Evolutionary conservation across 352 stramenopile species (phyloP).

Genomic region (Elongisporangium senticosum): DNA sequence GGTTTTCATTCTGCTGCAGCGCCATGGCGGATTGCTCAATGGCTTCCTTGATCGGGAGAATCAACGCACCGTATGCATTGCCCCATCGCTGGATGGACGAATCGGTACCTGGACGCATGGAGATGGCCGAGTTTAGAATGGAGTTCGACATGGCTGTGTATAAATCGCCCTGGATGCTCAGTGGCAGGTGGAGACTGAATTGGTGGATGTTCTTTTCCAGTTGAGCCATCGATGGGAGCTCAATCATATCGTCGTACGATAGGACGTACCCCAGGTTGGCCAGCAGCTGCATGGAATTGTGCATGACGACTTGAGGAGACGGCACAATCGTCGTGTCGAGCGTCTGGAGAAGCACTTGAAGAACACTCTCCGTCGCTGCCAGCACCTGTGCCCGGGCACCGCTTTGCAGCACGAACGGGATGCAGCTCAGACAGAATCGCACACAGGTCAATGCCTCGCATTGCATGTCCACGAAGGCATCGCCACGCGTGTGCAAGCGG

Average conservation of each 20-base stretch:
- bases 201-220: constrained; percentile 64
- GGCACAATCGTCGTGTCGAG: constrained; percentile 63
- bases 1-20: constrained; percentile 68
- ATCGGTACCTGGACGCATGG: constrained; percentile 30
- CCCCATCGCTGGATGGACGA: constrained; percentile 39
- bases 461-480: constrained; percentile 49
- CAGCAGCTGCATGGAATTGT: constrained; percentile 62
- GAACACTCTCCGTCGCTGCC: constrained; percentile 39
- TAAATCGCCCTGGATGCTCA: constrained; percentile 67
- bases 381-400: constrained; percentile 47
- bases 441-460: constrained; percentile 65
- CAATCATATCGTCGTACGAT: constrained; percentile 60
- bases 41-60: constrained; percentile 63
- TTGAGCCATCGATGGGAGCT: constrained; percentile 64
- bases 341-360: constrained; percentile 49
- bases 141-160: constrained; percentile 80
- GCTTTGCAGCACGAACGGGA: constrained; percentile 53
- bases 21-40: constrained; percentile 63
- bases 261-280: constrained; percentile 59
- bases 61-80: constrained; percentile 47
- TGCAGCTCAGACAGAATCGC: constrained; percentile 48
- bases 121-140: constrained; percentile 73
- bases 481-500: constrained; percentile 45
- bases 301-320: constrained; percentile 54
- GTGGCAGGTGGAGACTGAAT: constrained; percentile 65